Evolutionary conservation across 768 basidiomycete species (phyloP).

Genomic region (Suillus tomentosus): DNA sequence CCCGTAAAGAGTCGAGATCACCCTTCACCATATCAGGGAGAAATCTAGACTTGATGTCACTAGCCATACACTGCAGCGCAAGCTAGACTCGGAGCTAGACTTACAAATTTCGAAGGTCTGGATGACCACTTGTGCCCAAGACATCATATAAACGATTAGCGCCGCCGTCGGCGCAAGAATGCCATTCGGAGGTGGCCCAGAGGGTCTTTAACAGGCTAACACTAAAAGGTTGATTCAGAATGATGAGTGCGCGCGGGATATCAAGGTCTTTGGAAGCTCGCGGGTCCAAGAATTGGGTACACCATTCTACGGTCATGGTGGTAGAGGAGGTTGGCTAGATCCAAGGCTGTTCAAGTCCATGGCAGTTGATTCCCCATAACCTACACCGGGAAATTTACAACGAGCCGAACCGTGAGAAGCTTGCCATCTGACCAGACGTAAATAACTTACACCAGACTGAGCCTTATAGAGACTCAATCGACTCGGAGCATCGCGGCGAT

Average conservation of each 20-base stretch:
- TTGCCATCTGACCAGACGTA: not conserved
- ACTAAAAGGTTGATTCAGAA: constrained; percentile 90
- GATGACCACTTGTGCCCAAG: constrained; percentile 20
- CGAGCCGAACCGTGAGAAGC: constrained; percentile 4
- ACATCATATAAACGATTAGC: constrained; percentile 81
- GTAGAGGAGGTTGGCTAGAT: not conserved
- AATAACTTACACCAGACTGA: too few species aligned
- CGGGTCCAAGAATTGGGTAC: constrained; percentile 27
- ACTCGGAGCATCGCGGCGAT: constrained; percentile 18
- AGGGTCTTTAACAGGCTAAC: constrained; percentile 58
- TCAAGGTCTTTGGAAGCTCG: constrained; percentile 5
- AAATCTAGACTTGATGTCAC: constrained; percentile 45
- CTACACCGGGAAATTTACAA: not conserved
- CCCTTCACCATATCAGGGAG: constrained; percentile 89
- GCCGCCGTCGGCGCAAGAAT: constrained; percentile 84
- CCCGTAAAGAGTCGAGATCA: constrained; percentile 86
- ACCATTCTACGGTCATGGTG: constrained; percentile 23
- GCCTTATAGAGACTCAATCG: not conserved
- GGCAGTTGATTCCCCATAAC: not conserved
- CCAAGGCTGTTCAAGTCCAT: not conserved
- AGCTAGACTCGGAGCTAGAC: constrained; percentile 9
- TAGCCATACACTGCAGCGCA: constrained; percentile 8
- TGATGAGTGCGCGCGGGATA: constrained; percentile 60
- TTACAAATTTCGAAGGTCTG: constrained; percentile 19
- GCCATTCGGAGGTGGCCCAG: constrained; percentile 55